Evolutionary conservation across 495 filamentous ascomycete genomes (phyloP), one percentile per base, ranked within the genome.

Genomic region (Tuber brumale): DNA sequence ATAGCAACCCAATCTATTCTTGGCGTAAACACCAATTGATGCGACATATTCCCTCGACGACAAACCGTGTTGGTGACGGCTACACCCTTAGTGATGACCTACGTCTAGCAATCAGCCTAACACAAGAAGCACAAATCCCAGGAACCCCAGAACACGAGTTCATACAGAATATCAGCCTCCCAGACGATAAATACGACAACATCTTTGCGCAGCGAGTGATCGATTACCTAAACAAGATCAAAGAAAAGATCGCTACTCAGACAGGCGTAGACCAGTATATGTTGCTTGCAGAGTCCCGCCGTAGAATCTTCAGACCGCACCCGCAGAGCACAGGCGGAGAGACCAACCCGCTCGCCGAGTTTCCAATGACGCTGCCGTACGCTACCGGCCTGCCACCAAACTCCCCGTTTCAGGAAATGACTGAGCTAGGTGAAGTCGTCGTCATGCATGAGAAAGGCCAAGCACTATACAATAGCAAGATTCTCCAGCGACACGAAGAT

Each of bases 1-100:
- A 27, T 72, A 73, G 75, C 31, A 76, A 76, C 41, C 75, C 75
- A 9, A 44, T 76, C 57, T 76, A 73, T 69, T 76, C 71, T 27
- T 51, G 31, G 19, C 71, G 75, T 42, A 71, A 72, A 23, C 57
- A 44, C 10, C 39, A 70, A 39, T 69, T 76, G 31, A 42, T 76
- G 31, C 41, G 70, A 70, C 73, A 76, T 41, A 45, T 76, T 41
- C 71, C 75, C 39, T 43, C 31, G 9, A 76, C 75, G 27, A 41
- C 39, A 9, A 74, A 57, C 10, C 39, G 48, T 10, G 73, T 37
- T 8, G 18, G 10, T 19, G 12, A 23, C 9, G 39, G 42, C 43
- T 75, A 72, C 21, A 69, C 51, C 23, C 71, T 74, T 19, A 57
- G 61, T 23, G 61, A 31, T 9, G 41, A 42, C 35, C 70, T 73